Evolutionary conservation across 495 filamentous ascomycete species (phyloP).

Genomic region (Aspergillus olivimuriae): DNA sequence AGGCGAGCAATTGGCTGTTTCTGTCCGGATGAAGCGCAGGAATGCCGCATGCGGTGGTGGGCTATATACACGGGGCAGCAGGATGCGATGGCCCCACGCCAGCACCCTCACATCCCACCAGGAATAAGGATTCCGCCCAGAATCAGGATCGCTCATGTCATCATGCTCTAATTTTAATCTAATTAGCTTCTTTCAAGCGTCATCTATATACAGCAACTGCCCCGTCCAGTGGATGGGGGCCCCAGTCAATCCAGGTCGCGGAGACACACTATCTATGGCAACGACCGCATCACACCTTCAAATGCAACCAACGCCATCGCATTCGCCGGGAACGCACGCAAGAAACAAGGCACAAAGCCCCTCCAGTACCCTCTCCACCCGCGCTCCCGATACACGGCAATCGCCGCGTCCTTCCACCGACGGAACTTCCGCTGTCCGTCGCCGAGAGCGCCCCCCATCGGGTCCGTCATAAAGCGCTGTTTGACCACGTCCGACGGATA

Average conservation of each 20-base stretch:
- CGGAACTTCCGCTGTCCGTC: constrained; percentile 65
- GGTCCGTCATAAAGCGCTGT: constrained; percentile 96
- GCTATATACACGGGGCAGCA: too few species aligned
- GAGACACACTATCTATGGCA: constrained; percentile 41
- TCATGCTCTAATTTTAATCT: too few species aligned
- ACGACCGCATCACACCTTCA: constrained; percentile 79
- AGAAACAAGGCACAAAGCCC: constrained; percentile 87
- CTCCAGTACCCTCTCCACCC: constrained; percentile 84
- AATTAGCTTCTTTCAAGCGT: too few species aligned
- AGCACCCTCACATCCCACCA: too few species aligned
- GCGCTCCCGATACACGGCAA: constrained; percentile 64
- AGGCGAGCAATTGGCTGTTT: too few species aligned
- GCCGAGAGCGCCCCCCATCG: constrained; percentile 60
- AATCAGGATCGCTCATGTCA: too few species aligned
- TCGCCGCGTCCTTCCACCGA: constrained; percentile 76
- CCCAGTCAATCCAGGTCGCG: neutral
- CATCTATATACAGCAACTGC: too few species aligned
- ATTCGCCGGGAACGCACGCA: constrained; percentile 94
- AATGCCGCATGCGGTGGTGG: too few species aligned
- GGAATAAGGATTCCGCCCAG: too few species aligned
- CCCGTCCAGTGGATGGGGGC: too few species aligned
- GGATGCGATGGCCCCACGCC: too few species aligned
- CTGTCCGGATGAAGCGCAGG: too few species aligned
- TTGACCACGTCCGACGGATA: constrained; percentile 96
- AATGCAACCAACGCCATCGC: constrained; percentile 89